A percentile compares a stretch with the other conserved stretches of the same genome.
Evolutionary conservation across 2,329 filamentous ascomycete genomes (phyloP).

Genomic region (Neophaeococcomyces mojaviensis): DNA sequence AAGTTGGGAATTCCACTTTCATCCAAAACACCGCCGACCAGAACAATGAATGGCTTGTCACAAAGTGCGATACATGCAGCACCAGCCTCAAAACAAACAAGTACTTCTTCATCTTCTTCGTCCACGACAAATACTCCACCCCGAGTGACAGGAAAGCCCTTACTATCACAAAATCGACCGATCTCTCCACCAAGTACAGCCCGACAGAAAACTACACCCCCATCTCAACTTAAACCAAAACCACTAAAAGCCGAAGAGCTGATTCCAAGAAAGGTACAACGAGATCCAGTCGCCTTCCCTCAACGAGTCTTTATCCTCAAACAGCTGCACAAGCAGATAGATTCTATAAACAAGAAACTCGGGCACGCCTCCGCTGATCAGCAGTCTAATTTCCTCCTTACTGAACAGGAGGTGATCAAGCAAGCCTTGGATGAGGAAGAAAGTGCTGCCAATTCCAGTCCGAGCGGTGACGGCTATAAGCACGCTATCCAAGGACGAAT

Average conservation of each 20-base stretch:
- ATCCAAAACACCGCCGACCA: too few species aligned
- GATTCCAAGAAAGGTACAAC: constrained; percentile 39
- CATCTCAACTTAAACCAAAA: constrained; percentile 17
- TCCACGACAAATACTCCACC: too few species aligned
- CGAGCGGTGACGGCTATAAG: constrained; percentile 4
- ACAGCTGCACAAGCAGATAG: constrained; percentile 38
- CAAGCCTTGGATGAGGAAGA: constrained; percentile 63
- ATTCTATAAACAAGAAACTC: constrained; percentile 33
- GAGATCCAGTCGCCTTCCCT: constrained; percentile 36
- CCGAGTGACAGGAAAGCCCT: too few species aligned
- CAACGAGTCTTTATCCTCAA: constrained; percentile 36
- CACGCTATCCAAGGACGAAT: constrained; percentile 1
- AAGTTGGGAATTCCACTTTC: not conserved
- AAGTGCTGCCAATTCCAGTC: constrained; percentile 28
- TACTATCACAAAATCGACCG: too few species aligned
- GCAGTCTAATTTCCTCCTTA: constrained; percentile 30
- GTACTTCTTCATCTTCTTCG: too few species aligned
- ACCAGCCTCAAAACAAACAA: too few species aligned
- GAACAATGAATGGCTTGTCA: too few species aligned
- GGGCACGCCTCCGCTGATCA: constrained; percentile 25
- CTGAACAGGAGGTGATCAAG: constrained; percentile 36
- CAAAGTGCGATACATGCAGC: too few species aligned
- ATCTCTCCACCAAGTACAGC: too few species aligned
- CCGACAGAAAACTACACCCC: not conserved
- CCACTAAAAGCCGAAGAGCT: constrained; percentile 32